phyloP scores from a whole-genome alignment of 768 basidiomycete genomes.

The Candolleomyces efflorescens region DNA sequence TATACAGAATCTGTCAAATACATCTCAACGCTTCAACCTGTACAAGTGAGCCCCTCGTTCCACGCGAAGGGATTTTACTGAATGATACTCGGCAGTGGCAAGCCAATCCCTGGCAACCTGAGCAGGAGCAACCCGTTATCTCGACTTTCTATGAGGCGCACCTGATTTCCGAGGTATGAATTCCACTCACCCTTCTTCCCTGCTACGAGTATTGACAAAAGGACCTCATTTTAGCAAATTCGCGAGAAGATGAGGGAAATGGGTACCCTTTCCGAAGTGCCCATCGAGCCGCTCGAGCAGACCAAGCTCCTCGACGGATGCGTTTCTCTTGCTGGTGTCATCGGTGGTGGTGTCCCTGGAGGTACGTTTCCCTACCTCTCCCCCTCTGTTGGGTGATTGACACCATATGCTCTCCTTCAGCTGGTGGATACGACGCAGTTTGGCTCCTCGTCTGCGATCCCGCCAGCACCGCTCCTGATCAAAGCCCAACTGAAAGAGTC shows the following conservation, averaged over 20 bases:
- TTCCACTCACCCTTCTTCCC: neutral
- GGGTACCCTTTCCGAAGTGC: constrained; percentile 71
- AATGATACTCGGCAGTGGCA: constrained; percentile 42
- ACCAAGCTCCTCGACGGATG: constrained; percentile 79
- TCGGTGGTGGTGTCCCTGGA: constrained; percentile 95
- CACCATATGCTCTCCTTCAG: constrained; percentile 34
- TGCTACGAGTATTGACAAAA: neutral
- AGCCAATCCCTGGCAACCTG: constrained; percentile 50
- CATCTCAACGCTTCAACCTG: constrained; percentile 54
- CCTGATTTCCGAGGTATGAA: constrained; percentile 50
- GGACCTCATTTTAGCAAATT: constrained; percentile 48
- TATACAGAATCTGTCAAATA: constrained; percentile 60
- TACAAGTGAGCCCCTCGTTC: constrained; percentile 38
- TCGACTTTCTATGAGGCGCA: constrained; percentile 57
- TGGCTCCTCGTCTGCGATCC: constrained; percentile 86
- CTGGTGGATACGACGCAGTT: constrained; percentile 96
- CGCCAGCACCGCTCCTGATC: constrained; percentile 36
- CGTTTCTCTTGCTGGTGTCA: constrained; percentile 71
- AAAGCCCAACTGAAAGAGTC: constrained; percentile 52
- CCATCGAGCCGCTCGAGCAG: constrained; percentile 90
- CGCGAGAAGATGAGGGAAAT: constrained; percentile 80
- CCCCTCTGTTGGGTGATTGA: neutral
- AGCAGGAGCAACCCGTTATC: constrained; percentile 40
- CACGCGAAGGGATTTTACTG: neutral
- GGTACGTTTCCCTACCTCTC: constrained; percentile 47